phyloP scores from a whole-genome alignment of 805 yeast species.

The Huiozyma sinensis region DNA sequence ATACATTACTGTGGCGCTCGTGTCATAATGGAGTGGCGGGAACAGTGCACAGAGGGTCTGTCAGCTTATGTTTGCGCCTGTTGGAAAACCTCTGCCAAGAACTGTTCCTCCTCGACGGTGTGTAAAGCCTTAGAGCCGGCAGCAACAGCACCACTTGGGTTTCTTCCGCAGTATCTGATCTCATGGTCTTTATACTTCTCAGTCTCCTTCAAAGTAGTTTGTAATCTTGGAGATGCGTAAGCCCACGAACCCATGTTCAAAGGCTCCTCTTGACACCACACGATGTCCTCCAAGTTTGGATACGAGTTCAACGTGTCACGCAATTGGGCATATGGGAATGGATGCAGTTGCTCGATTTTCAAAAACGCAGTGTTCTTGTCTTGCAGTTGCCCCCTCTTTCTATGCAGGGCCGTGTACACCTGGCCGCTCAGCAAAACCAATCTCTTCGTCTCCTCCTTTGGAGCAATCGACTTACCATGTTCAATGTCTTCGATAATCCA shows the following conservation, averaged over 20 bases:
- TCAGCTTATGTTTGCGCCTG: background rate
- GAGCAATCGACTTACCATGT: conserved; percentile 64
- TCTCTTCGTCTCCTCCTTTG: conserved; percentile 79
- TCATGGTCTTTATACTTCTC: conserved; percentile 46
- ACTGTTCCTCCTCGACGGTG: conserved; percentile 75
- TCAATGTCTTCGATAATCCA: conserved; percentile 93
- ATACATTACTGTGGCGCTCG: too few relatives aligned
- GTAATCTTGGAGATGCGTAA: conserved; percentile 72
- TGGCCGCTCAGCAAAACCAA: conserved; percentile 83
- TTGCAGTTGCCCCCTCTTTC: conserved; percentile 69
- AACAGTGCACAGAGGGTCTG: too few relatives aligned
- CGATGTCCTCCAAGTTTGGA: conserved; percentile 77
- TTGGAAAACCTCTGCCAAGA: conserved; percentile 65
- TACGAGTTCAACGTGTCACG: conserved; percentile 72
- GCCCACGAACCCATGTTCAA: conserved; percentile 91
- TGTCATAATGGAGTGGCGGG: too few relatives aligned
- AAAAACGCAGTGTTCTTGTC: conserved; percentile 81
- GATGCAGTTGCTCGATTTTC: conserved; percentile 90
- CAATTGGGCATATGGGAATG: conserved; percentile 96
- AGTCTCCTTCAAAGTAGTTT: conserved; percentile 67
- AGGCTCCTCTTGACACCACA: conserved; percentile 98
- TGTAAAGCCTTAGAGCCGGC: conserved; percentile 92
- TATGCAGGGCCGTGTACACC: conserved; percentile 85
- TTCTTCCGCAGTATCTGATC: conserved; percentile 90
- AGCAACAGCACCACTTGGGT: conserved; percentile 96